Percentiles rank a stretch among this genome's conserved stretches.
Conservation (phyloP, 1,284 basidiomycete species). For the Sporisorium reilianum region DNA sequence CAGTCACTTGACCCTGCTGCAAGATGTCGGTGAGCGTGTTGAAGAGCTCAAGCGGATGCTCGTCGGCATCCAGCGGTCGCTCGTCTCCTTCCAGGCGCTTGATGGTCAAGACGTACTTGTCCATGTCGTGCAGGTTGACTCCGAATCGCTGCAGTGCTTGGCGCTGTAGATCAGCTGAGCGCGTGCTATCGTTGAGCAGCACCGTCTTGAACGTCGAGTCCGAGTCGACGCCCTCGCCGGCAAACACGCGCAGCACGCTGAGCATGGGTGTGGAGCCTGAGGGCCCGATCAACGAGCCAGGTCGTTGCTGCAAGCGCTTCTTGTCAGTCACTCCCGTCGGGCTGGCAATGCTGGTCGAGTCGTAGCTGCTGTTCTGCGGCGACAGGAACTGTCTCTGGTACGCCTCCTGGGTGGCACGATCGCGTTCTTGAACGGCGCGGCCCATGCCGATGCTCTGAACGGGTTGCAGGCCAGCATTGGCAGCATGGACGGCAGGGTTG, state of each 20-base stretch:
- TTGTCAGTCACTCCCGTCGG: conserved; percentile 18
- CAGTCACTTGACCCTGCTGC: conserved; percentile 73
- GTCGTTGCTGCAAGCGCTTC: conserved; percentile 45
- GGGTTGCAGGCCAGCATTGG: conserved; percentile 40
- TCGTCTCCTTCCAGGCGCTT: conserved; percentile 88
- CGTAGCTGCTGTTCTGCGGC: conserved; percentile 30
- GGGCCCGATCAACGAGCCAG: conserved; percentile 67
- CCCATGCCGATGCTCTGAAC: conserved; percentile 57
- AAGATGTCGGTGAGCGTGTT: conserved; percentile 79
- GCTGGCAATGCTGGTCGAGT: conserved; percentile 16
- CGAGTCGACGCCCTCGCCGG: conserved; percentile 81
- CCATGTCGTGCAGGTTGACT: conserved; percentile 72
- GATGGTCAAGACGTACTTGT: conserved; percentile 84
- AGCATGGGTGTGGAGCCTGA: conserved; percentile 79
- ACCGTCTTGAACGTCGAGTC: conserved; percentile 99
- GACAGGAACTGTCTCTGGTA: conserved; percentile 61
- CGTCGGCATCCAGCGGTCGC: conserved; percentile 77
- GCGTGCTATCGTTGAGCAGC: conserved; percentile 86
- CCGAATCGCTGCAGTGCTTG: conserved; percentile 95
- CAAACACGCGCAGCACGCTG: conserved; percentile 93
- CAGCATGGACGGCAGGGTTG: conserved; percentile 35
- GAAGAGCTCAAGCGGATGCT: conserved; percentile 87
- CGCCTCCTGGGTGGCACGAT: conserved; percentile 58
- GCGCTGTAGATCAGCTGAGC: conserved; percentile 82
- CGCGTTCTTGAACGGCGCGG: conserved; percentile 57